Base-by-base conservation (phyloP, 1,284 basidiomycete species). In the Hemileia vastatrix region DNA sequence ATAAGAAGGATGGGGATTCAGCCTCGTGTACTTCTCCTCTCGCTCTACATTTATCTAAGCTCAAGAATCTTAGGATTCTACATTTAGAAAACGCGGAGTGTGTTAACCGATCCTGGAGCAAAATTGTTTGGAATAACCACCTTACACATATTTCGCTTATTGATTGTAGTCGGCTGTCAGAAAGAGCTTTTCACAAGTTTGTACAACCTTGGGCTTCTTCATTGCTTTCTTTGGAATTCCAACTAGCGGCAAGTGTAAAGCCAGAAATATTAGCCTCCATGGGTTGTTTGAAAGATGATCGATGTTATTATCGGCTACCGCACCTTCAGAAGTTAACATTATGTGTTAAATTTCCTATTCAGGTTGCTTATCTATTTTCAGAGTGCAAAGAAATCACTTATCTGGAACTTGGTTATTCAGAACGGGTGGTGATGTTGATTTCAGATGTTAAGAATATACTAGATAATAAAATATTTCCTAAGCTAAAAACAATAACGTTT, bases 331-430 rank as follows among this genome's bases (percentile, higher is more conserved):
- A 5, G 31, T 44, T 6, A 21, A 44, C 1, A 4, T 2, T 21
- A 57, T 11, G 32, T 31, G 47, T 4, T 43, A 57, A 27, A n/a
- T 57, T n/a, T 33, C 15, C n/a, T 31, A 57, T 49, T 43, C 49
- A n/a, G n/a, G n/a, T n/a, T n/a, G n/a, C n/a, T n/a, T n/a, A n/a
- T n/a, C n/a, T n/a, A n/a, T n/a, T n/a, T 21, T 45, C 55, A 6
- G 23, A 33, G 18, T 43, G 6, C 36, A n/a, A 43, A 6, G 15
- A 6, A 6, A 6, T 43, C 8, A 43, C 36, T 43, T n/a, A 43
- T 8, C n/a, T n/a, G 15, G 36, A 43, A n/a, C 36, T 8, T 43
- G 15, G 15, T 43, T 43, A 57, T 21, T 13, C n/a, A 8, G 55
- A 49, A 18, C 27, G 31, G 3, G 36, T 43, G n/a, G 19, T 27